phyloP scores from a whole-genome alignment of 2,329 filamentous ascomycete species.

The Neonectria hederae region DNA sequence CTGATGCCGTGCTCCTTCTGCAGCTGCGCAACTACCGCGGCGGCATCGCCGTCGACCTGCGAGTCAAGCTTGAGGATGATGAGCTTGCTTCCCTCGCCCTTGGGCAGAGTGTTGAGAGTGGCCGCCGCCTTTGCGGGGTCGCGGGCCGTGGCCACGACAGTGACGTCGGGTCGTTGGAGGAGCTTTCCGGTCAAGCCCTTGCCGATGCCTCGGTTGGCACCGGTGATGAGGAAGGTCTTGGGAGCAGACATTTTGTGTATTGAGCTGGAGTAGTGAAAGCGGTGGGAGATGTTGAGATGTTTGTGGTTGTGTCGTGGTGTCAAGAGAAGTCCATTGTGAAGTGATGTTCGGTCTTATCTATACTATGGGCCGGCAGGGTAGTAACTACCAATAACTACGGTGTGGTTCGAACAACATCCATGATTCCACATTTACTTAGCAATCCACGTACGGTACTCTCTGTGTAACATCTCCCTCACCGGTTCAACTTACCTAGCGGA shows the following conservation, averaged over 20 bases:
- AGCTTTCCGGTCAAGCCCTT: conserved; percentile 49
- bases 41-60: background rate
- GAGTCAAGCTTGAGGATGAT: conserved; percentile 8
- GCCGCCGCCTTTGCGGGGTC: background rate
- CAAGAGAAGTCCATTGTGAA: background rate
- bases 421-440: too few species aligned
- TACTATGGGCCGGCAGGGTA: background rate
- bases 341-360: background rate
- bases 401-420: too few species aligned
- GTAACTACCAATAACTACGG: too few species aligned
- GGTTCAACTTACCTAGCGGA: too few species aligned
- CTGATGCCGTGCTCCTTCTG: background rate
- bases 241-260: background rate
- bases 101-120: background rate
- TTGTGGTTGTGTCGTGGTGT: background rate
- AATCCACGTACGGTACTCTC: too few species aligned
- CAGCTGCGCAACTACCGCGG: background rate
- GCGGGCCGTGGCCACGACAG: background rate
- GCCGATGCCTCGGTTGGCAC: conserved; percentile 53
- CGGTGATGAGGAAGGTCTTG: conserved; percentile 46
- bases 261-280: background rate
- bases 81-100: background rate
- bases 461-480: too few species aligned
- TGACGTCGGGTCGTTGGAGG: conserved; percentile 57
- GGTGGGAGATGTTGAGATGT: background rate